These are phyloP conservation scores for Achaetomium macrosporum DNA, from an alignment of 2,329 filamentous ascomycete species.

Conservation along the genomic window DNA sequence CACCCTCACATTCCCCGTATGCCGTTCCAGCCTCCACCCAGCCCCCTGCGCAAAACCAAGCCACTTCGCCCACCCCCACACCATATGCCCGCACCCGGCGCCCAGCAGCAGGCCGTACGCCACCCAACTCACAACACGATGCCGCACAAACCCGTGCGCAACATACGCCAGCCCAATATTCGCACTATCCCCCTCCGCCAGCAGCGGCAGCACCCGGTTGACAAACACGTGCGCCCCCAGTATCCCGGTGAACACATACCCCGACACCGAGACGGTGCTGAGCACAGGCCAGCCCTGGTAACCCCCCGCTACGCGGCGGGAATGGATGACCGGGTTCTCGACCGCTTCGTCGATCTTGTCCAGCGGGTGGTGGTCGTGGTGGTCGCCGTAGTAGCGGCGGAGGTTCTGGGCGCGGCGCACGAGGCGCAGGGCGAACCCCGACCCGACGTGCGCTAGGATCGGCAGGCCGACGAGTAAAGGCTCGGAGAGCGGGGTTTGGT, in stretches of 20 bases:
- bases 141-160: constrained; percentile 73
- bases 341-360: not conserved
- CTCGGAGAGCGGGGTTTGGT: constrained; percentile 77
- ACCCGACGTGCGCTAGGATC: constrained; percentile 66
- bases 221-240: constrained; percentile 66
- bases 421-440: constrained; percentile 71
- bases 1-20: constrained; percentile 35
- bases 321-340: constrained; percentile 22
- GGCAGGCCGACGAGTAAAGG: constrained; percentile 73
- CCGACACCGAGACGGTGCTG: constrained; percentile 63
- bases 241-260: constrained; percentile 63
- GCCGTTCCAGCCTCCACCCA: constrained; percentile 40
- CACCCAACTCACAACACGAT: constrained; percentile 58
- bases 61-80: constrained; percentile 84
- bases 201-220: constrained; percentile 69
- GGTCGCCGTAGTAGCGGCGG: constrained; percentile 65
- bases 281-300: constrained; percentile 60
- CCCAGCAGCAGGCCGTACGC: constrained; percentile 65
- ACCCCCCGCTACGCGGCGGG: not conserved
- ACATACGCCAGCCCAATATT: constrained; percentile 80
- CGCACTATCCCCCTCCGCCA: constrained; percentile 77
- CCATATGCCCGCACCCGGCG: constrained; percentile 67
- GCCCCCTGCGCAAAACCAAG: constrained; percentile 57
- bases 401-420: constrained; percentile 67
- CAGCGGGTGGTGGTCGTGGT: constrained; percentile 40